Base-by-base conservation (phyloP, 2,329 filamentous ascomycete species). In the Sporothrix luriei region DNA sequence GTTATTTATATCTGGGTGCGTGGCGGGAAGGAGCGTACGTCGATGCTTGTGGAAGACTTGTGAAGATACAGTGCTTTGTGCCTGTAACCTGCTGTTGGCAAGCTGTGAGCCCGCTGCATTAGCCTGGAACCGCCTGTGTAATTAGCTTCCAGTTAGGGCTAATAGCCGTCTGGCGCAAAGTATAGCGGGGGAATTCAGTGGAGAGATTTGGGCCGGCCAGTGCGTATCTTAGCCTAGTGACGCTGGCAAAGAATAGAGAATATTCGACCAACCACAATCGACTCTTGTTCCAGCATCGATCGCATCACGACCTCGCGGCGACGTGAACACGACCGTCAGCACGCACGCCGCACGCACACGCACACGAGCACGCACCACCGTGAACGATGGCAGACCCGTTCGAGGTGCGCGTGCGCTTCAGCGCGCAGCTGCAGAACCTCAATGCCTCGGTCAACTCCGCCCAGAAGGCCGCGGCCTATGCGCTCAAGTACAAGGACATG, bases 371-470 rank as follows among this genome's bases (percentile, higher is more conserved):
- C 29, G 1, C n/a, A 49, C 52, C 7, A 43, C 46, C 16, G 6
- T 11, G 33, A 43, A 64, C 46, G 48, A 88, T 87, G 85, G 82
- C 85, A 64, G 94, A 99, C 81, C 95, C 96, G 6, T 99, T 99
- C 80, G 95, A 98, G 83, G 94, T 98, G 75, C 94, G 95, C 78
- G 94, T 99, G 87, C 93, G 93, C 80, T 99, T 99, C 84, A 97
- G 93, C 68, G 87, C 87, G 67, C 91, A 95, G 78, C 87, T 99
- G 29, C 90, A 96, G 74, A 92, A 95, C 78, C 88, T 99, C 72
- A 97, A 94, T 78, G 95, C 95, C 14, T 94, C 92, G 5, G 90
- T 95, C 70, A 91, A 90, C 16, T 94, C 93, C 16, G 91, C 93
- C 1, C 91, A 94, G 76, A 97, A 97, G 82, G 92, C 94, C 3